These are phyloP conservation scores for Torulaspora maleeae DNA, from an alignment of 805 yeast species.

Conservation along the genomic window DNA sequence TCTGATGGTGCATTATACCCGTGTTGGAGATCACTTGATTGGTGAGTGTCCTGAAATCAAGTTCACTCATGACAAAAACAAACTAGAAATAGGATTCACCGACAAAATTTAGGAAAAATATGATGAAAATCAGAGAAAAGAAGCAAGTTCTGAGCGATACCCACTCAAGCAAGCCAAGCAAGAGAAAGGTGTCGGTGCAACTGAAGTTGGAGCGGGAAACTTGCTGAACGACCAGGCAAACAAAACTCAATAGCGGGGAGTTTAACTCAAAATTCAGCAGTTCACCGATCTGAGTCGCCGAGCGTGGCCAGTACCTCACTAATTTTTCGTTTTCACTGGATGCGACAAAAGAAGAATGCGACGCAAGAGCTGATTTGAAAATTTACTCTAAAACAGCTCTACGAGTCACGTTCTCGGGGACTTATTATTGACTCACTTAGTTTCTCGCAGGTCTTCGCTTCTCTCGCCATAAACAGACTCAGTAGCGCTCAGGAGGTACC, in stretches of 20 bases:
- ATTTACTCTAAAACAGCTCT: background rate
- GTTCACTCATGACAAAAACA: constrained; percentile 17
- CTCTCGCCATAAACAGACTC: background rate
- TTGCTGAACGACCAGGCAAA: background rate
- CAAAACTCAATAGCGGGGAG: background rate
- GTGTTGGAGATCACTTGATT: constrained; percentile 14
- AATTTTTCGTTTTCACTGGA: background rate
- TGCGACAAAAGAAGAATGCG: constrained; percentile 3
- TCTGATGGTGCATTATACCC: constrained; percentile 23
- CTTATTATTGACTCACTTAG: background rate
- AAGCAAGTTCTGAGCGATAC: background rate
- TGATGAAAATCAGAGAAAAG: background rate
- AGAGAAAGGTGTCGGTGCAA: background rate
- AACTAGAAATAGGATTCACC: background rate
- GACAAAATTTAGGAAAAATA: background rate
- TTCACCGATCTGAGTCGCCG: background rate
- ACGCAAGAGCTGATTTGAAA: background rate
- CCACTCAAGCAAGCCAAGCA: too few relatives aligned
- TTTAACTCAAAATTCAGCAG: background rate
- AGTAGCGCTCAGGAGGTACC: background rate
- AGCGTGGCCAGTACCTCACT: background rate
- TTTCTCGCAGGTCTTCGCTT: background rate
- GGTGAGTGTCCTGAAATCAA: constrained; percentile 18
- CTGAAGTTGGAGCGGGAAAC: background rate
- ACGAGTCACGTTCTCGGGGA: background rate